Percentiles rank a stretch among this genome's conserved stretches.
phyloP scores from a whole-genome alignment of 495 filamentous ascomycete species.

The Antarctomyces pellizariae region DNA sequence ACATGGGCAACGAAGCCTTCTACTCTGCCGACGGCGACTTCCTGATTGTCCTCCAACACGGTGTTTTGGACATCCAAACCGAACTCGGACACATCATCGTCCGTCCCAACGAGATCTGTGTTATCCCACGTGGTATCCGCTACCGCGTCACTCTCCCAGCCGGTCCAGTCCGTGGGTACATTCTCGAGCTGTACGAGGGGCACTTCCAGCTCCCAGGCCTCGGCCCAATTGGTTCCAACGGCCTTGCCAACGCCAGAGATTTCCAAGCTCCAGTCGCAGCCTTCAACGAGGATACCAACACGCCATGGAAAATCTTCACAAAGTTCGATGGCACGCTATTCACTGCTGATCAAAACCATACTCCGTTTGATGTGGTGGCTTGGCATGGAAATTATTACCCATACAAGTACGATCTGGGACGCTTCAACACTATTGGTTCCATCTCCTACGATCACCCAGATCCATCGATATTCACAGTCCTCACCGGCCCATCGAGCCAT shows the following conservation, averaged over 20 bases:
- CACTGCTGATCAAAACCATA: conserved; percentile 43
- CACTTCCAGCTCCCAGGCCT: conserved; percentile 74
- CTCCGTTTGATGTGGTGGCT: conserved; percentile 60
- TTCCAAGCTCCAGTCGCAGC: conserved; percentile 65
- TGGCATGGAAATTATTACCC: conserved; percentile 67
- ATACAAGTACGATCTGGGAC: conserved; percentile 65
- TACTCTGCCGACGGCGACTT: conserved; percentile 86
- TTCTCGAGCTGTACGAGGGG: conserved; percentile 66
- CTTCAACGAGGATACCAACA: conserved; percentile 36
- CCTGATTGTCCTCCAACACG: conserved; percentile 65
- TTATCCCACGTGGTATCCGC: conserved; percentile 66
- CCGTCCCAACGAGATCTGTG: conserved; percentile 69
- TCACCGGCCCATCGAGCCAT: conserved; percentile 37
- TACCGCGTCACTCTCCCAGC: conserved; percentile 46
- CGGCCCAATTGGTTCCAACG: conserved; percentile 71
- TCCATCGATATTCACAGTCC: conserved; percentile 58
- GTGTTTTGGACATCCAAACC: conserved; percentile 64
- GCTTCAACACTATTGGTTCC: conserved; percentile 56
- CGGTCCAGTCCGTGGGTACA: conserved; percentile 40
- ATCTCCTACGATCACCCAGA: conserved; percentile 64
- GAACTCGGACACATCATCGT: conserved; percentile 68
- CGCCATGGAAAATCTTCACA: conserved; percentile 36
- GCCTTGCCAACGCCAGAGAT: conserved; percentile 70
- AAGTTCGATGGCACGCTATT: conserved; percentile 71
- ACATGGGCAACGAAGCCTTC: conserved; percentile 60